Evolutionary conservation across 139 green algal genomes (phyloP), one percentile per base, ranked within the genome.

Genomic region (Chlamydomonas eustigma): DNA sequence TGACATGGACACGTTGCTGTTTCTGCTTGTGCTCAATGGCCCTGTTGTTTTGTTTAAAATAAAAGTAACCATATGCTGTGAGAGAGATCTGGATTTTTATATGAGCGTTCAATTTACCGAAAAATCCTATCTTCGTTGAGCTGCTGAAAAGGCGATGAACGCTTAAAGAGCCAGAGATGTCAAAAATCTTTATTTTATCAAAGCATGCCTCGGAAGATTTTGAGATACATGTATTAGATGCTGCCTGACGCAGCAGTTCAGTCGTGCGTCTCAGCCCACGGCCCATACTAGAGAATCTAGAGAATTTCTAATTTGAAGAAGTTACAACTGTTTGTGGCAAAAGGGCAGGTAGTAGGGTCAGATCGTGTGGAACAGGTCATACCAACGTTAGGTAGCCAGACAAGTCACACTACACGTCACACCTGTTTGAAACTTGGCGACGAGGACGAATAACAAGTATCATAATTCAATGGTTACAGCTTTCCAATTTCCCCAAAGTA

Each of bases 121-220:
- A n/a, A 18, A 32, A 30, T 12, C 32, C 12, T 12, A 25, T 31
- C 39, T 50, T 34, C 25, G 58, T n/a, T 3, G 33, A 31, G n/a
- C 5, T 28, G 5, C 25, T 24, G 5, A 80, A 39, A 44, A 80
- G 50, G 24, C 76, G 50, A 6, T 50, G 31, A 37, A 37, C 76
- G 34, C 76, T 67, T 18, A 63, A 22, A 3, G 18, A n/a, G 25
- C 76, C 76, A 1, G 65, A 73, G 31, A 76, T 52, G 63, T 80
- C 76, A 5, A 75, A 80, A 1, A 80, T 66, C 76, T 79, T 79
- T 2, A 79, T 37, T 30, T 34, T 30, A 39, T 75, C 37, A 22
- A 70, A 28, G 58, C 58, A 8, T 18, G 28, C 18, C 58, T 70
- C 58, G 6, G 24, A 24, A 70, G 58, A 8, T 35, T 32, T 5